A percentile compares a stretch with the other conserved stretches of the same genome.
Conservation (phyloP, 352 stramenopile genomes). For the Phytophthora agathidicida region DNA sequence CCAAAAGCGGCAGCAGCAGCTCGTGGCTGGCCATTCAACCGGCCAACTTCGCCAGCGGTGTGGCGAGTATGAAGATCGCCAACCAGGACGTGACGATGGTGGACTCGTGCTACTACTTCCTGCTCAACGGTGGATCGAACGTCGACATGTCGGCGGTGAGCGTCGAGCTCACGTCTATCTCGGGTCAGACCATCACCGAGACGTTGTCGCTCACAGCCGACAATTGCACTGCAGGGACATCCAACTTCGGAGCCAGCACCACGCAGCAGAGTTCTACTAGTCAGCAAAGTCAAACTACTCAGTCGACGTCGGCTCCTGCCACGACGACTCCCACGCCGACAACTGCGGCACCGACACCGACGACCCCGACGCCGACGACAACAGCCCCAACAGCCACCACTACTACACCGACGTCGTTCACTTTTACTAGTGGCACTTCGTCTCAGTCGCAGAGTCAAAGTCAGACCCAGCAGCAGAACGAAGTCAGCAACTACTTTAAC, state of each 20-base stretch:
- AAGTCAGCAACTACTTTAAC: conserved; percentile 20
- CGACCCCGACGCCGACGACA: conserved; percentile 4
- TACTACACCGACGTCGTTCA: conserved; percentile 1
- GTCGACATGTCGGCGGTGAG: conserved; percentile 41
- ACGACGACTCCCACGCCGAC: background rate
- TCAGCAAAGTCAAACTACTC: conserved; percentile 14
- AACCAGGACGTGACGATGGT: conserved; percentile 70
- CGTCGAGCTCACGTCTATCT: conserved; percentile 57
- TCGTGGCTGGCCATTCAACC: conserved; percentile 55
- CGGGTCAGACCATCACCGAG: conserved; percentile 56
- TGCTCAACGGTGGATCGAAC: conserved; percentile 41
- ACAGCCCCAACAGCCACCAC: background rate
- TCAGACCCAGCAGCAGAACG: conserved; percentile 13
- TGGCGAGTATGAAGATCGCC: conserved; percentile 46
- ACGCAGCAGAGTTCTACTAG: conserved; percentile 21
- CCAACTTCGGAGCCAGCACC: conserved; percentile 25
- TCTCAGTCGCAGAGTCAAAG: conserved; percentile 4
- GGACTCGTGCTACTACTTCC: conserved; percentile 70
- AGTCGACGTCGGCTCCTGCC: conserved; percentile 10
- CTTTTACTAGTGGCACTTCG: conserved; percentile 3
- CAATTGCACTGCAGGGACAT: conserved; percentile 44
- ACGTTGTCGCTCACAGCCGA: conserved; percentile 50
- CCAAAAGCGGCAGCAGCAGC: conserved; percentile 55
- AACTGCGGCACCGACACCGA: conserved; percentile 1
- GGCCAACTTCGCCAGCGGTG: conserved; percentile 41